Base-by-base conservation (phyloP, 2,329 filamentous ascomycete genomes). In the Colletotrichum cuscutae region DNA sequence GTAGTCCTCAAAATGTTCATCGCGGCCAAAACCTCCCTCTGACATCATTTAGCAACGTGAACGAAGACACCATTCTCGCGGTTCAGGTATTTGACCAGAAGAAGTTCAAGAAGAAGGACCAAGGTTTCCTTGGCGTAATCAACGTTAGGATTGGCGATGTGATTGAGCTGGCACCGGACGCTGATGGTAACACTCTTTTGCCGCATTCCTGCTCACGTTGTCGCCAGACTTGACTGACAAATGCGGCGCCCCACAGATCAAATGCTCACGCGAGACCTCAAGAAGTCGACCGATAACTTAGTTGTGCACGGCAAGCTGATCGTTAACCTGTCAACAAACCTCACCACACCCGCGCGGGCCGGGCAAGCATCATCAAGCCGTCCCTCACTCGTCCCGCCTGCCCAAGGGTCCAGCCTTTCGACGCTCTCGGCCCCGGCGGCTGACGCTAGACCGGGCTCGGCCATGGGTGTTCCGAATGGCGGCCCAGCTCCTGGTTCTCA, bases 21-120 rank as follows among this genome's bases (percentile, higher is more conserved):
- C 54, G 52, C 19, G 28, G 49, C 26, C 9, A n/a, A n/a, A 15
- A 30, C 26, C 42, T 42, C 49, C 28, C 22, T 49, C 68, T 66
- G 30, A 73, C 70, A 63, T 57, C 68, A 69, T 8, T 71, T 81
- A 98, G 97, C 87, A 90, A 90, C 81, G 96, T 95, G 73, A 97
- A 93, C 74, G 97, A 99, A 82, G 96, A 98, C 80, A 97, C 95
- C 82, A 98, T 99, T 80, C 89, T 99, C 60, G 97, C 97, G 8
- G 95, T 99, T 59, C 97, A 99, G 82, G 98, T 99, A 68, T 99
- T 99, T 81, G 97, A 99, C 84, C 97, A 99, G 85, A 98, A 98
- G 88, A 99, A 99, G 86, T 99, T 99, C 87, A 99, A 99, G 89
- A 99, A 99, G 91, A 99, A 98, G 95, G 97, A 99, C 78, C 97